Base-by-base conservation (phyloP, 2,329 filamentous ascomycete species). In the Pleoardoris graminearum region DNA sequence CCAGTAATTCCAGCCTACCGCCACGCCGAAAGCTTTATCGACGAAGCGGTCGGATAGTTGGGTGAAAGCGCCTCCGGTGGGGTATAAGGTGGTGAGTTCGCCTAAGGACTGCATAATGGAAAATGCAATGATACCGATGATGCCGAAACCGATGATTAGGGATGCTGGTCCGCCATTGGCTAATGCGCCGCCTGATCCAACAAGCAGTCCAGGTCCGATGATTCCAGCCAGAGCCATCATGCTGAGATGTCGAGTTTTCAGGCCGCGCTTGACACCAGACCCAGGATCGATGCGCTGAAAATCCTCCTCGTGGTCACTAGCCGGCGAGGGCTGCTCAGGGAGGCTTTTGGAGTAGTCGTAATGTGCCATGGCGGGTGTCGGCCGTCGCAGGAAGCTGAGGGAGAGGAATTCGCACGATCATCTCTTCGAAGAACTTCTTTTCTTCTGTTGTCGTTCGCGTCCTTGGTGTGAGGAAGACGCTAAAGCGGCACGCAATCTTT, bases 31-130 rank as follows among this genome's bases (percentile, higher is more conserved):
- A 6, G 54, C 59, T 17, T 50, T 42, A 25, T 62, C 59, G 12
- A 45, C 33, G 37, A 53, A 53, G 12, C 59, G 57, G 35, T 60
- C 62, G 8, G 60, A 58, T 23, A 61, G 58, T 22, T 65, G 53
- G 32, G 70, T 63, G 59, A 91, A 87, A 7, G 88, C 81, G 57
- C 88, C 85, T 0, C 85, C 85, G 30, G 90, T 80, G 8, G 82
- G 84, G n/a, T 85, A 85, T 62, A 91, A 73, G 6, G 88, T 90
- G 3, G 88, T 88, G 62, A 91, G 76, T 68, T 91, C 88, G 17
- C 88, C 88, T 6, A 91, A 75, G 4, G 84, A 87, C 76, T 90
- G 88, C 49, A 50, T 51, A 10, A 51, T 87, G 54, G 90, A 82
- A 55, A 90, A 80, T 11, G 86, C 89, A 53, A 91, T 83, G 56